Conservation (phyloP, 2,329 filamentous ascomycete species). For the Blastomyces parvus region DNA sequence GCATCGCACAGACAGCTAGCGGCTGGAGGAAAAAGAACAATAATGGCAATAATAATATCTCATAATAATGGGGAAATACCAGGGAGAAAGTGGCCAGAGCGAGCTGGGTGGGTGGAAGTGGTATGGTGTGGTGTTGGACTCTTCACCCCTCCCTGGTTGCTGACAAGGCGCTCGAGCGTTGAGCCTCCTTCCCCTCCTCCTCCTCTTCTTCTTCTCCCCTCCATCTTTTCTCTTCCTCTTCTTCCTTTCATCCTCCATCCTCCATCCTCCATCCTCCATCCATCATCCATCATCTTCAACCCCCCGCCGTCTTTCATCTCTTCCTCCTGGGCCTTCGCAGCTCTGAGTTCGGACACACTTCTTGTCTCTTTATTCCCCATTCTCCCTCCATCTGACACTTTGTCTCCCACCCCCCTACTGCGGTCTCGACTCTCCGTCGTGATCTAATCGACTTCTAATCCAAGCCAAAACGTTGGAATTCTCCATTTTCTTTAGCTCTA, state of each 20-base stretch:
- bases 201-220: background rate
- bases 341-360: background rate
- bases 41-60: background rate
- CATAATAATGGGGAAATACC: too few relatives aligned
- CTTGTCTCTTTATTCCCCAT: background rate
- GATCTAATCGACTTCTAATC: conserved; percentile 1
- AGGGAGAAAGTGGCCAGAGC: background rate
- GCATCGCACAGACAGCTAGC: background rate
- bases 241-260: conserved; percentile 1
- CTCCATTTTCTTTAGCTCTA: background rate
- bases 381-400: background rate
- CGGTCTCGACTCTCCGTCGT: background rate
- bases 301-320: background rate
- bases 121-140: too few relatives aligned
- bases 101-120: background rate
- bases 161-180: background rate
- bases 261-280: background rate
- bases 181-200: background rate
- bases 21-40: background rate
- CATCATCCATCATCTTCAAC: background rate
- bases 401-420: background rate
- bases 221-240: background rate
- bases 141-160: background rate
- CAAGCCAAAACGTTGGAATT: conserved; percentile 2
- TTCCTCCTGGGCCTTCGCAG: background rate